Base-by-base conservation (phyloP, 345 rosid genomes). In the Bretschneidera sinensis region DNA sequence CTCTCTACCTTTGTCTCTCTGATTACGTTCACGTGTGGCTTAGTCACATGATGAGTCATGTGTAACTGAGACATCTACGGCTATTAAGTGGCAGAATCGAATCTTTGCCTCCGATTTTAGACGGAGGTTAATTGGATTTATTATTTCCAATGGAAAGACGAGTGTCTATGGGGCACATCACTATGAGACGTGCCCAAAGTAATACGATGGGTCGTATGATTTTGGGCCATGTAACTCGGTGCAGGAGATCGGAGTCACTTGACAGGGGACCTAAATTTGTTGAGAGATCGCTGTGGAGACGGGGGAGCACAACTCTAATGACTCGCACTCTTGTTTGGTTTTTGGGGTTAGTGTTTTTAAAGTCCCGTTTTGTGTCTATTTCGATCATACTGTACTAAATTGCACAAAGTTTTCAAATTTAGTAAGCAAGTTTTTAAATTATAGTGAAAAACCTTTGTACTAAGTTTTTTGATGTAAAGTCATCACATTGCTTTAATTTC, bases 1-100 rank as follows among this genome's bases (percentile, higher is more conserved):
- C 11, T 25, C 34, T 31, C 59, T 67, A 61, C 67, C 76, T 57
- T 67, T 71, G 57, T 73, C 11, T 35, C 62, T 1, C 15, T 39
- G 11, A 5, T 39, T 45, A 13, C 11, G 57, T 62, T 52, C 48
- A 4, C 5, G 24, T 55, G 69, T 24, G 43, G 9, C 64, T 50
- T 34, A 1, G 45, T n/a, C 45, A 39, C 45, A 39, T 9, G 45
- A 5, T 13, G n/a, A n/a, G 11, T 39, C 10, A 7, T 13, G 9
- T 39, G 16, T 13, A 39, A 5, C 45, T 13, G 11, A 39, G 11
- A 39, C 45, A 39, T 39, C 45, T 11, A 14, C 15, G 45, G 45
- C 45, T 39, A 14, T 39, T 11, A 39, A 5, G 10, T 5, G 15
- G 15, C 16, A 14, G 15, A 1, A 39, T 39, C 45, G 45, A 39